Percentiles rank a stretch among this genome's conserved stretches.
These are phyloP conservation scores for Endogone sp. DNA, from an alignment of 192 early-diverging fungal species.

Conservation along the genomic window DNA sequence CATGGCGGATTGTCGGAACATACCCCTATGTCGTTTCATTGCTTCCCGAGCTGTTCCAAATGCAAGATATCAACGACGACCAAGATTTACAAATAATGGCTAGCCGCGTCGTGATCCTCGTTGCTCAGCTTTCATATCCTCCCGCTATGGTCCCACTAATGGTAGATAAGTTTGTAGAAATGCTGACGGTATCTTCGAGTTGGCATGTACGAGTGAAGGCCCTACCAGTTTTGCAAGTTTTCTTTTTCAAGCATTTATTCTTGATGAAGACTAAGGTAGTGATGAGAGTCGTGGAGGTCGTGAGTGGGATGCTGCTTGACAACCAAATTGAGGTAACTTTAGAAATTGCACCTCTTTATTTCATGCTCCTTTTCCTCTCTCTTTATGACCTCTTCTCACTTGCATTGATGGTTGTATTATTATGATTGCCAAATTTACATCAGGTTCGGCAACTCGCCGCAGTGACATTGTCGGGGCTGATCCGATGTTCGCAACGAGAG, in stretches of 20 bases:
- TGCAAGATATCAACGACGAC: slow-evolving; percentile 72
- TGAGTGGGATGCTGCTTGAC: slow-evolving; percentile 69
- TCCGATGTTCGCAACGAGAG: slow-evolving; percentile 71
- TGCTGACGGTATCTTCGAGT: slow-evolving; percentile 43
- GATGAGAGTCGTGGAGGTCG: slow-evolving; percentile 60
- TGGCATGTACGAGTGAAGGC: slow-evolving; percentile 84
- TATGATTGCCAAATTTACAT: not conserved
- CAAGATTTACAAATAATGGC: slow-evolving; percentile 64
- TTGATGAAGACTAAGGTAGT: slow-evolving; percentile 56
- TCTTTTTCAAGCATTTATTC: slow-evolving; percentile 83
- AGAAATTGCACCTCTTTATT: slow-evolving; percentile 28
- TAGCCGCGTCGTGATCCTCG: slow-evolving; percentile 40
- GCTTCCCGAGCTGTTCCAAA: slow-evolving; percentile 55
- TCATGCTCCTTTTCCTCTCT: slow-evolving; percentile 36
- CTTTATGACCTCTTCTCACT: slow-evolving; percentile 35
- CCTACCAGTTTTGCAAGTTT: slow-evolving; percentile 80
- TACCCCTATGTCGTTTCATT: slow-evolving; percentile 51
- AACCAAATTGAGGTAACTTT: slow-evolving; percentile 77
- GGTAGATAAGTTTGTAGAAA: slow-evolving; percentile 52
- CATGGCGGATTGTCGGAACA: slow-evolving; percentile 47
- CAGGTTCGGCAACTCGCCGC: slow-evolving; percentile 74
- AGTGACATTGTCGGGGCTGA: slow-evolving; percentile 70
- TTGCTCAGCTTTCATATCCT: slow-evolving; percentile 51
- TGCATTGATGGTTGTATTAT: too few species aligned
- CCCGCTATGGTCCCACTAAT: slow-evolving; percentile 39